A percentile compares a stretch with the other conserved stretches of the same genome.
Evolutionary conservation across 352 stramenopile species (phyloP).

Genomic region (Paralagenidium karlingii): DNA sequence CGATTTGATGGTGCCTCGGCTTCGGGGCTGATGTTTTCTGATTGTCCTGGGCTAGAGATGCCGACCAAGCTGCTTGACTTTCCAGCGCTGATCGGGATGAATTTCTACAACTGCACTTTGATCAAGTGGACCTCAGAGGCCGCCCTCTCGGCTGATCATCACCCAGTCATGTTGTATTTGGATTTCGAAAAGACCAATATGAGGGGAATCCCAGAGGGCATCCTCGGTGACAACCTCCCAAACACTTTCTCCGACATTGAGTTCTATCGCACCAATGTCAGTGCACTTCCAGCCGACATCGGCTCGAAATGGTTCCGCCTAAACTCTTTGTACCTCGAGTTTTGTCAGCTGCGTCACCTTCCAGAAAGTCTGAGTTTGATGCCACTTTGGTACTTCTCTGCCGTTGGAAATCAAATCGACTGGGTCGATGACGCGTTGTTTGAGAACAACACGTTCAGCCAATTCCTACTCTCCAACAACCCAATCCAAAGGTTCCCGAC

Average conservation of each 20-base stretch:
- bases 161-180: too few species aligned
- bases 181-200: too few species aligned
- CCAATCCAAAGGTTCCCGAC: not conserved
- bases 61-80: constrained; percentile 1
- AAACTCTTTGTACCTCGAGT: constrained; percentile 2
- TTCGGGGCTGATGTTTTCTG: too few species aligned
- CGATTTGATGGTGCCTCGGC: too few species aligned
- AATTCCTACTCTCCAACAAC: constrained; percentile 2
- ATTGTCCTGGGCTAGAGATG: constrained; percentile 9
- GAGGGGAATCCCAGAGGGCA: constrained; percentile 5
- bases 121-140: constrained; percentile 4
- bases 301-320: constrained; percentile 2
- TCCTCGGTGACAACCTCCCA: constrained; percentile 3
- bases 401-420: constrained; percentile 1
- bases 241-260: constrained; percentile 2
- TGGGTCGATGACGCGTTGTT: constrained; percentile 1
- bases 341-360: constrained; percentile 1
- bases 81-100: not conserved
- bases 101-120: constrained; percentile 10
- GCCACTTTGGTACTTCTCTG: too few species aligned
- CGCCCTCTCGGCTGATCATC: constrained; percentile 1
- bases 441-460: not conserved
- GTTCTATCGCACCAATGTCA: constrained; percentile 7
- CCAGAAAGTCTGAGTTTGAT: too few species aligned
- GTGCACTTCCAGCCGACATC: constrained; percentile 2